Evolutionary conservation across 352 stramenopile genomes (phyloP), one percentile per base, ranked within the genome.

Genomic region (Phytophthora melonis): DNA sequence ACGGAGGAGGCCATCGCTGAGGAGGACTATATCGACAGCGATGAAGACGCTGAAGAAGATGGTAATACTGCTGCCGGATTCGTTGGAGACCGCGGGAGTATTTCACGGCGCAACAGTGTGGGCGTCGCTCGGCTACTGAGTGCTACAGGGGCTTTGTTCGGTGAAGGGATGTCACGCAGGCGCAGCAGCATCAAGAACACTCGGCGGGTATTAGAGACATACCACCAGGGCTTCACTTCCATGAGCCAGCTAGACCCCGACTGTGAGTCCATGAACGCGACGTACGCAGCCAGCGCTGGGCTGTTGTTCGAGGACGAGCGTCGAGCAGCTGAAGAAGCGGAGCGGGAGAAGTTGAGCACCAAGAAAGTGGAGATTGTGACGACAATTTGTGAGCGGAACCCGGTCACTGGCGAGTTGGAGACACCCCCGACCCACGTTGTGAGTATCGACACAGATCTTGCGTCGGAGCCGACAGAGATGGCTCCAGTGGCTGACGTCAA

Each of bases 301-400:
- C n/a, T 93, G 25, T 30, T 93, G 8, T 93, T 93, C 56, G 75
- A 89, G 47, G 77, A 78, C 21, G 80, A 88, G 16, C 80, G 84
- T 32, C 56, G 36, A 3, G 65, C 54, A 11, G 53, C 74, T 34
- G 32, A 67, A 58, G 65, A 71, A 47, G 61, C 23, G 1, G 74
- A 75, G 27, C 47, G 56, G 0, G 63, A 69, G 25, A 47, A 52
- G n/a, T 47, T 62, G 0, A 57, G 27, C 11, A 64, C 60, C 5
- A 60, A 41, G 43, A 61, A 63, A 58, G 56, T 75, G 4, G 50
- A 62, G 14, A 52, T 55, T 1, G 19, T 75, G 1, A 30, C 66
- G 6, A 60, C 52, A n/a, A 61, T 68, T 52, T 56, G 55, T 8
- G 65, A 89, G 56, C 52, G 64, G 2, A 91, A 90, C 52, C 83